Conservation (phyloP, 208 protist species). For the Leptomonas pyrrhocoris region DNA sequence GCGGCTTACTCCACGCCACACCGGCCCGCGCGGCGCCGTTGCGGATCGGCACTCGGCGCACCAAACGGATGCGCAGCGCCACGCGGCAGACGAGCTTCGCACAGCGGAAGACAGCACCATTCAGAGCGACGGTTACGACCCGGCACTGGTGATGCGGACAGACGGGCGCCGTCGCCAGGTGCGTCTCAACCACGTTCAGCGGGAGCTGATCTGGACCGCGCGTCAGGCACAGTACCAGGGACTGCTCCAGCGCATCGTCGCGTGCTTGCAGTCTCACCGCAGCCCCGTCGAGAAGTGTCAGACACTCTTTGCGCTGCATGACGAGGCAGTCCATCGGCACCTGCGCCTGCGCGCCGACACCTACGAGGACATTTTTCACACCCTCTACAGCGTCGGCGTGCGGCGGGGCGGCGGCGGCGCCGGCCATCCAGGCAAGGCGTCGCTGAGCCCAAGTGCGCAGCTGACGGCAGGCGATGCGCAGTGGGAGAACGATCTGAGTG, state of each 20-base stretch:
- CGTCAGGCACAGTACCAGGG: constrained; percentile 66
- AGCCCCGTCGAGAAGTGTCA: constrained; percentile 67
- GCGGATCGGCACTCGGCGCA: constrained; percentile 9
- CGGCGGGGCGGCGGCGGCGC: constrained; percentile 23
- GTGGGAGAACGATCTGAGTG: constrained; percentile 10
- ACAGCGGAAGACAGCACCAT: constrained; percentile 11
- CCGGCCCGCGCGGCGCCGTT: constrained; percentile 21
- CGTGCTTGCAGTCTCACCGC: constrained; percentile 69
- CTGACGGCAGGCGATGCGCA: constrained; percentile 3
- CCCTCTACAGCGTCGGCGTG: constrained; percentile 60
- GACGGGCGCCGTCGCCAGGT: constrained; percentile 44
- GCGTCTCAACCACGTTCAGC: constrained; percentile 54
- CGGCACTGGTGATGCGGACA: constrained; percentile 54
- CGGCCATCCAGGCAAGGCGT: constrained; percentile 21
- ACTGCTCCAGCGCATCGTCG: constrained; percentile 53
- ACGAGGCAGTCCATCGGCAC: constrained; percentile 58
- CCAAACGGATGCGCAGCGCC: constrained; percentile 21
- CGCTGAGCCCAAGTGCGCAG: constrained; percentile 16
- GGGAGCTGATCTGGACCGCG: constrained; percentile 57
- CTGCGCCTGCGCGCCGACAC: constrained; percentile 78
- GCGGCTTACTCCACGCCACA: constrained; percentile 22
- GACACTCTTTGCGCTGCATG: constrained; percentile 62
- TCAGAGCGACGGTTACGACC: constrained; percentile 42
- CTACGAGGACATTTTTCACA: constrained; percentile 84
- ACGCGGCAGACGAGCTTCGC: constrained; percentile 17